phyloP scores from a whole-genome alignment of 164 flowering plant species.

The Vitis rupestris region DNA sequence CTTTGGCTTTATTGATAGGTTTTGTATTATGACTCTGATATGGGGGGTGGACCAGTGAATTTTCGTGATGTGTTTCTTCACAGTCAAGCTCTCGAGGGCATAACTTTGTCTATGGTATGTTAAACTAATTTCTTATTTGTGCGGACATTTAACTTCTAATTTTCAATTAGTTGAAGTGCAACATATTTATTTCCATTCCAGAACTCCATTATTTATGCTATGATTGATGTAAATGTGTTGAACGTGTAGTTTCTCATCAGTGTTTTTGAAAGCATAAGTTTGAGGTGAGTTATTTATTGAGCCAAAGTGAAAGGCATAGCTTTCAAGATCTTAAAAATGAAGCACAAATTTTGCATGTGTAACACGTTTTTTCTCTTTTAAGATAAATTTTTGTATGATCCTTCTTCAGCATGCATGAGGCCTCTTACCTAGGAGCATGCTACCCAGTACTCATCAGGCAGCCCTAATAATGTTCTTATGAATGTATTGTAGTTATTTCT shows the following conservation, averaged over 20 bases:
- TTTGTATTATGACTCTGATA: constrained; percentile 70
- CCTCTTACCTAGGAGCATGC: too few species aligned
- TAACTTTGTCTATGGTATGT: constrained; percentile 79
- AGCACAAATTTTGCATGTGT: too few species aligned
- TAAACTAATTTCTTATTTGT: constrained; percentile 1
- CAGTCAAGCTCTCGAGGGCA: constrained; percentile 94
- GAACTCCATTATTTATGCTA: not conserved
- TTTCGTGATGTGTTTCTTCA: constrained; percentile 82
- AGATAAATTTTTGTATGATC: too few species aligned
- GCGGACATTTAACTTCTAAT: not conserved
- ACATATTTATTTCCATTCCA: not conserved
- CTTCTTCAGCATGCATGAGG: too few species aligned
- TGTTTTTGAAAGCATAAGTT: not conserved
- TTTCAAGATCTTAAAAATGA: not conserved
- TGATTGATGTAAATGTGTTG: too few species aligned
- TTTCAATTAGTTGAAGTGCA: not conserved
- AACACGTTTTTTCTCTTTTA: too few species aligned
- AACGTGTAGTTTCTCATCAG: not conserved
- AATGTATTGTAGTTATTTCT: too few species aligned
- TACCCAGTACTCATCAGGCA: too few species aligned
- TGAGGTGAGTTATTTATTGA: not conserved
- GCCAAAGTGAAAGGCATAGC: not conserved
- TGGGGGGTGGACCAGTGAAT: constrained; percentile 69
- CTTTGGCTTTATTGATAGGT: constrained; percentile 37
- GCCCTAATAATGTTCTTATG: too few species aligned